A percentile compares a stretch with the other conserved stretches of the same genome.
Conservation (phyloP, 306 rosid genomes). For the Gastrolobium villosum region DNA sequence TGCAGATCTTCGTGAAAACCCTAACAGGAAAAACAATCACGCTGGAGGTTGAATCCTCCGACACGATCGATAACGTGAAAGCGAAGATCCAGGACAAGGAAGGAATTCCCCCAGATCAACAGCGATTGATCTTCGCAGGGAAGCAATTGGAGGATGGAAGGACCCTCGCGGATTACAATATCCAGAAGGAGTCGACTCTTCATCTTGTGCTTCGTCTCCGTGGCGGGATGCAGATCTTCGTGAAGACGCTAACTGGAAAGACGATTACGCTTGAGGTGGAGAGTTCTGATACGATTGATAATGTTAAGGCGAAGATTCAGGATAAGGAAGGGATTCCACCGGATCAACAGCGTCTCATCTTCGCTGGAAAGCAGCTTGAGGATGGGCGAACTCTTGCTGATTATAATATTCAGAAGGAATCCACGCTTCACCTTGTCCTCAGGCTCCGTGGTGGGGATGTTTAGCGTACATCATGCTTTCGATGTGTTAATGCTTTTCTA, state of each 20-base stretch:
- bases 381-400: slow-evolving; percentile 57
- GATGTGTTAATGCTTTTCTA: background rate
- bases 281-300: background rate
- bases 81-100: too few relatives aligned
- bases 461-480: too few relatives aligned
- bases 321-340: background rate
- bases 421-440: slow-evolving; percentile 58
- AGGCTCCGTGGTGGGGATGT: slow-evolving; percentile 53
- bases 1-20: too few relatives aligned
- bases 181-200: too few relatives aligned
- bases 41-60: too few relatives aligned
- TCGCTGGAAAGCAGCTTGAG: background rate
- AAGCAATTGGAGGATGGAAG: too few relatives aligned
- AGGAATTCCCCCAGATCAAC: too few relatives aligned
- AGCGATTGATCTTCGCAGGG: too few relatives aligned
- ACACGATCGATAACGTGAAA: too few relatives aligned
- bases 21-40: too few relatives aligned
- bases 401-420: slow-evolving; percentile 66
- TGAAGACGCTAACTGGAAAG: background rate
- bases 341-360: background rate
- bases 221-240: slow-evolving; percentile 2
- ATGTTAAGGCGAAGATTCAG: background rate
- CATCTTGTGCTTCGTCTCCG: slow-evolving; percentile 34
- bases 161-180: too few relatives aligned
- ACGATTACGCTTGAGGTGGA: background rate